These are phyloP conservation scores for Pleurotus tuber-regium DNA, from an alignment of 768 basidiomycete species.

Conservation along the genomic window DNA sequence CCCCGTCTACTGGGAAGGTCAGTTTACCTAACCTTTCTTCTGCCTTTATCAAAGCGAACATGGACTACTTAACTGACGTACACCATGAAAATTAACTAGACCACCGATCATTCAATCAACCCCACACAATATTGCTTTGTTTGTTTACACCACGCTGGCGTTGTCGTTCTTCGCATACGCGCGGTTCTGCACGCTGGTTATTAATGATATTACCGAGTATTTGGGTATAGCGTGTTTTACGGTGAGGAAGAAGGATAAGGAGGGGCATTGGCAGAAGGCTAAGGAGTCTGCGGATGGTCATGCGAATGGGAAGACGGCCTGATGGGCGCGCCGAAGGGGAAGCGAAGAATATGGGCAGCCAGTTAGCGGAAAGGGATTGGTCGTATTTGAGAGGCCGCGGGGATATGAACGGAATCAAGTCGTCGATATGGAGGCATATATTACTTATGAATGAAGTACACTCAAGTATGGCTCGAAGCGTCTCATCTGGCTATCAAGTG, in stretches of 20 bases:
- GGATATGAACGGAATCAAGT: no score
- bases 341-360: no score
- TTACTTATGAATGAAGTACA: no score
- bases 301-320: conserved; percentile 8
- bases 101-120: conserved; percentile 75
- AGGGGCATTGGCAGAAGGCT: conserved; percentile 52
- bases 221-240: conserved; percentile 95
- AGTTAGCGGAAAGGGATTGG: no score
- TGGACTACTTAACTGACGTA: background rate
- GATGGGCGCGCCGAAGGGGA: no score
- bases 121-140: conserved; percentile 56
- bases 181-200: conserved; percentile 80
- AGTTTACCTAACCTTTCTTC: conserved; percentile 22
- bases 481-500: no score
- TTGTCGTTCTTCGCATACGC: conserved; percentile 70
- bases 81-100: conserved; percentile 26
- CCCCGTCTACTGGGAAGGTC: conserved; percentile 66
- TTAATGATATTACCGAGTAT: conserved; percentile 84
- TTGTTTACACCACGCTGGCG: conserved; percentile 69
- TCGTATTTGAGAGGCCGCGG: no score
- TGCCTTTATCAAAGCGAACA: conserved; percentile 1
- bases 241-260: conserved; percentile 77
- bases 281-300: background rate
- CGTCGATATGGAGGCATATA: no score
- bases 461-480: no score